phyloP scores from a whole-genome alignment of 257 asterid genomes.

The Buddleja alternifolia region DNA sequence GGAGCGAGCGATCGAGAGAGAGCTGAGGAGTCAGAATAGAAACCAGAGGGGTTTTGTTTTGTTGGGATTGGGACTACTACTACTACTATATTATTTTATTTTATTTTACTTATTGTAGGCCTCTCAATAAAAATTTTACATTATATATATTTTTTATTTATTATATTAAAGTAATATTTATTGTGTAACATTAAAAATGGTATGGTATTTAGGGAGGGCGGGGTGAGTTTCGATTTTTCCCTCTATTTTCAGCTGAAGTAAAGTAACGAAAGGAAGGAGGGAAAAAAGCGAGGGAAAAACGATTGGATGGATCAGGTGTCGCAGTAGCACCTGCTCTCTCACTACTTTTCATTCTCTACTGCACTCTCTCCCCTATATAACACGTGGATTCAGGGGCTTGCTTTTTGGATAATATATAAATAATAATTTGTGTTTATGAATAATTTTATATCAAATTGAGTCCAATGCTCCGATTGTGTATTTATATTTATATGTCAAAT shows the following conservation, averaged over 20 bases:
- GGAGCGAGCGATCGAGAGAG: constrained; percentile 36
- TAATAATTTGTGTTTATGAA: too few species aligned
- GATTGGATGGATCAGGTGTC: constrained; percentile 16
- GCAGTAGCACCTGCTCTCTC: constrained; percentile 8
- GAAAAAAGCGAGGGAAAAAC: constrained; percentile 24
- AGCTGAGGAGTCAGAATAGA: constrained; percentile 27
- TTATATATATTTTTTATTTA: too few species aligned
- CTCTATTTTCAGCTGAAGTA: too few species aligned
- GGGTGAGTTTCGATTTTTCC: constrained; percentile 43
- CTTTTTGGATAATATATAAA: too few species aligned
- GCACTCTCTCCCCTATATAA: too few species aligned
- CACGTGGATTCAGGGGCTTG: too few species aligned
- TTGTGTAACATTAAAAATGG: not conserved
- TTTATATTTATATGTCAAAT: too few species aligned
- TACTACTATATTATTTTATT: not conserved
- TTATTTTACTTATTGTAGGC: too few species aligned
- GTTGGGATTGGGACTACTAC: too few species aligned
- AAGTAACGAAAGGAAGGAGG: constrained; percentile 14
- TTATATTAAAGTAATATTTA: not conserved
- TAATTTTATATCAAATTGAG: too few species aligned
- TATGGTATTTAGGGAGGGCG: constrained; percentile 30
- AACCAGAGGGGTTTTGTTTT: constrained; percentile 31
- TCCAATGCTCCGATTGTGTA: too few species aligned
- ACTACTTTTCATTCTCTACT: not conserved
- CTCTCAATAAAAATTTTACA: too few species aligned